These are phyloP conservation scores for Pseudotulostoma volvatum DNA, from an alignment of 495 filamentous ascomycete genomes.

Conservation along the genomic window DNA sequence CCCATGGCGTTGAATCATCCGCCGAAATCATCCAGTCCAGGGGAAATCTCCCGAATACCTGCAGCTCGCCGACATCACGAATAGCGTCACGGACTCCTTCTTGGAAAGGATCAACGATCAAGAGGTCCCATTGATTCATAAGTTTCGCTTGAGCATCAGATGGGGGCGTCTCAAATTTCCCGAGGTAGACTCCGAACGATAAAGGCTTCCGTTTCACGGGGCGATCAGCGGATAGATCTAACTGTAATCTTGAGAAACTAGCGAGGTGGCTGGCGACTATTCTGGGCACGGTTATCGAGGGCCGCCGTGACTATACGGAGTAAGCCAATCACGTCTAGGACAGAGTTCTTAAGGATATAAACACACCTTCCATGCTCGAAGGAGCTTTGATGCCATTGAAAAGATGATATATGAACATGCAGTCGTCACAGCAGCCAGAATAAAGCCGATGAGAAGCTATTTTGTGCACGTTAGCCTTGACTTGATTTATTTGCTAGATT, in stretches of 20 bases:
- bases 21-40: constrained; percentile 15
- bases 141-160: constrained; percentile 17
- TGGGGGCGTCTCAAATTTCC: constrained; percentile 20
- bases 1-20: constrained; percentile 9
- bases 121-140: constrained; percentile 29
- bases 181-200: constrained; percentile 35
- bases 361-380: constrained; percentile 22
- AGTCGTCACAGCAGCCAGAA: constrained; percentile 18
- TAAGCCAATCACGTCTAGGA: not conserved
- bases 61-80: constrained; percentile 8
- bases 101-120: constrained; percentile 32
- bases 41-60: constrained; percentile 28
- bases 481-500: too few species aligned
- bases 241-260: constrained; percentile 12
- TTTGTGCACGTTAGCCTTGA: too few species aligned
- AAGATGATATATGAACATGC: constrained; percentile 21
- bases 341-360: not conserved
- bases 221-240: constrained; percentile 10
- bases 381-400: constrained; percentile 7
- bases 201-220: constrained; percentile 16
- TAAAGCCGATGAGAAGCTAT: constrained; percentile 24
- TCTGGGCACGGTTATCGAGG: constrained; percentile 16
- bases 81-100: constrained; percentile 23
- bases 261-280: constrained; percentile 14
- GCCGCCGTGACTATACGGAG: constrained; percentile 11